phyloP scores from a whole-genome alignment of 768 basidiomycete genomes.

The Suillus tomentosus region DNA sequence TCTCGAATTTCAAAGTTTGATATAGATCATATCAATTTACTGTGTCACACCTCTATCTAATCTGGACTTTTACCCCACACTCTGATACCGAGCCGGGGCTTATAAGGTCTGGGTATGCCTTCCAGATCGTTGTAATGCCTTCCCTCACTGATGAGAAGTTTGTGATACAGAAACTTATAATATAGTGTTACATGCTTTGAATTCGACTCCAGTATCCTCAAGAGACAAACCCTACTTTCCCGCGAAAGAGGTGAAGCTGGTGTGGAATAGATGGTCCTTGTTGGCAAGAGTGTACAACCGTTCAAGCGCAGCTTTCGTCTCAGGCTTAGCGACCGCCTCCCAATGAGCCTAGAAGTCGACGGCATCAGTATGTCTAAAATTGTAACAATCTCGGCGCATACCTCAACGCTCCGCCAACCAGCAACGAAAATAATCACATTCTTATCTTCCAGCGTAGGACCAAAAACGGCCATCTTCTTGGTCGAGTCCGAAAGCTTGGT shows the following conservation, averaged over 20 bases:
- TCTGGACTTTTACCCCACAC: too few relatives aligned
- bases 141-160: background rate
- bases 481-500: slow-evolving; percentile 18
- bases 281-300: slow-evolving; percentile 19
- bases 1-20: too few relatives aligned
- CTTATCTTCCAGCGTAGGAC: slow-evolving; percentile 23
- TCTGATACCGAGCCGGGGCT: too few relatives aligned
- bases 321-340: slow-evolving; percentile 14
- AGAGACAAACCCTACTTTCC: background rate
- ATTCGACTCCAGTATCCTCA: background rate
- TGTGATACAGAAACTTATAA: background rate
- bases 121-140: background rate
- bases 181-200: background rate
- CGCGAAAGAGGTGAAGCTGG: slow-evolving; percentile 14
- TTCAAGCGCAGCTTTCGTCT: slow-evolving; percentile 9
- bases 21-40: too few relatives aligned
- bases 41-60: too few relatives aligned
- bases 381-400: slow-evolving; percentile 11
- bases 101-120: too few relatives aligned
- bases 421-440: slow-evolving; percentile 22
- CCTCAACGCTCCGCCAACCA: slow-evolving; percentile 30
- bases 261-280: slow-evolving; percentile 20
- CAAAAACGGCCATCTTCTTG: slow-evolving; percentile 21
- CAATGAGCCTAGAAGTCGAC: slow-evolving; percentile 19
- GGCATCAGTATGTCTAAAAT: background rate